phyloP scores from a whole-genome alignment of 148 eudicot species.

The Camellia japonica region DNA sequence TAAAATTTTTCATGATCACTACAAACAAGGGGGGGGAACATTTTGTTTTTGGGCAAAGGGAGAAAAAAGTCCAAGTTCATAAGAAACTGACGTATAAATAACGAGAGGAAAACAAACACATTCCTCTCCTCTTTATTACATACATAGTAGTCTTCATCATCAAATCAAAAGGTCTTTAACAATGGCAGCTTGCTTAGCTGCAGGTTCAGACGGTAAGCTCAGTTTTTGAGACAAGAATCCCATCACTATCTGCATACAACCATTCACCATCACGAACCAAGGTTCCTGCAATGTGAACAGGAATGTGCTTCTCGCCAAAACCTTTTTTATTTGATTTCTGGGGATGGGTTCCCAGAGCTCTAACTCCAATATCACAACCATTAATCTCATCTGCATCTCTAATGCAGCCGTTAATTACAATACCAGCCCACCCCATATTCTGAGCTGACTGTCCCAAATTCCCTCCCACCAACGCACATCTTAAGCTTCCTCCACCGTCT shows the following conservation, averaged over 20 bases:
- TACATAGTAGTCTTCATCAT: too few relatives aligned
- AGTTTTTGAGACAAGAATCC: conserved; percentile 35
- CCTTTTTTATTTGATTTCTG: conserved; percentile 37
- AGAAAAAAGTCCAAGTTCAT: not conserved
- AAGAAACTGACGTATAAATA: not conserved
- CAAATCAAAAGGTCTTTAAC: not conserved
- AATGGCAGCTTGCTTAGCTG: not conserved
- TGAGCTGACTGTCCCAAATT: conserved; percentile 43
- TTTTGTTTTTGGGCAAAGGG: too few relatives aligned
- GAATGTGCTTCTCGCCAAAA: conserved; percentile 34
- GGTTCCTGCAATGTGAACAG: conserved; percentile 34
- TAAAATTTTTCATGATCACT: not conserved
- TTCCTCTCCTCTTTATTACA: not conserved
- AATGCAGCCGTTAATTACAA: conserved; percentile 40
- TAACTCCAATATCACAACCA: conserved; percentile 43
- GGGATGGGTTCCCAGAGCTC: conserved; percentile 44
- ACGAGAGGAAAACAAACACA: not conserved
- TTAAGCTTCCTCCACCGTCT: conserved; percentile 47
- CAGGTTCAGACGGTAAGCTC: conserved; percentile 32
- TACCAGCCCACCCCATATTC: conserved; percentile 48
- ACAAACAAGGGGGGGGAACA: not conserved
- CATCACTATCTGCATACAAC: conserved; percentile 51
- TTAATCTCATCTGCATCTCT: conserved; percentile 47
- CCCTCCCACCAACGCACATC: conserved; percentile 46
- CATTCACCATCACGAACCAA: conserved; percentile 37